Evolutionary conservation across 192 early-diverging fungal genomes (phyloP).

Genomic region (Lunasporangiospora selenospora): DNA sequence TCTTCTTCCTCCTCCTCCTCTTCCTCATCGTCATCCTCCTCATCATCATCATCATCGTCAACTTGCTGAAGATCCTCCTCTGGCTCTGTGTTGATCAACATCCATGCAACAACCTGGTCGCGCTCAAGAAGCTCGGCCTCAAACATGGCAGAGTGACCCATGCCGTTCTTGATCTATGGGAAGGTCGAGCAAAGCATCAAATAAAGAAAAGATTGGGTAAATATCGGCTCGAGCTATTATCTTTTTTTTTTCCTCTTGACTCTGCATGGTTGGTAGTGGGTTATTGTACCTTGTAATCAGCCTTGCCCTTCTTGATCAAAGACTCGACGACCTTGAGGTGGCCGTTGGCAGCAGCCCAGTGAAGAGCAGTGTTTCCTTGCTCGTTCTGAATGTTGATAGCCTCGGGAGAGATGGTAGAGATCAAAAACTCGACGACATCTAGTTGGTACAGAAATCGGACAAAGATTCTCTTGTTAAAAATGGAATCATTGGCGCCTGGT

Average conservation of each 20-base stretch:
- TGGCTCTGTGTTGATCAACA: conserved; percentile 56
- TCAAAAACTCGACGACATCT: conserved; percentile 63
- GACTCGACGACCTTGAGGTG: conserved; percentile 69
- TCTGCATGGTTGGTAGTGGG: neutral
- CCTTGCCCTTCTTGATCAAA: conserved; percentile 64
- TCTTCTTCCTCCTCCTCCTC: conserved; percentile 25
- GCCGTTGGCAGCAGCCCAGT: conserved; percentile 89
- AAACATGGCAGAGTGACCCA: conserved; percentile 53
- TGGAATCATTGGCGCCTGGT: too few relatives aligned
- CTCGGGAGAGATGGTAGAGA: conserved; percentile 39
- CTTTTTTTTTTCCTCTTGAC: conserved; percentile 1
- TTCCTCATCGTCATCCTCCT: conserved; percentile 10
- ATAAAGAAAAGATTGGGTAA: neutral
- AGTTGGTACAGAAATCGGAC: neutral
- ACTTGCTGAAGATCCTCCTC: conserved; percentile 50
- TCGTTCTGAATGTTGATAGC: conserved; percentile 63
- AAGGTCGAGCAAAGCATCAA: neutral
- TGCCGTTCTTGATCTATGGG: conserved; percentile 55
- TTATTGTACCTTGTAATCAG: conserved; percentile 61
- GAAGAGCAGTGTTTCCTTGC: conserved; percentile 75
- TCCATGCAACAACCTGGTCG: conserved; percentile 60
- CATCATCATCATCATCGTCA: conserved; percentile 48
- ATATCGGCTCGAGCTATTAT: neutral
- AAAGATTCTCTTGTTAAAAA: neutral
- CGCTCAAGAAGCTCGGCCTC: conserved; percentile 56